Evolutionary conservation across 345 rosid species (phyloP).

Genomic region (Camelina sativa): DNA sequence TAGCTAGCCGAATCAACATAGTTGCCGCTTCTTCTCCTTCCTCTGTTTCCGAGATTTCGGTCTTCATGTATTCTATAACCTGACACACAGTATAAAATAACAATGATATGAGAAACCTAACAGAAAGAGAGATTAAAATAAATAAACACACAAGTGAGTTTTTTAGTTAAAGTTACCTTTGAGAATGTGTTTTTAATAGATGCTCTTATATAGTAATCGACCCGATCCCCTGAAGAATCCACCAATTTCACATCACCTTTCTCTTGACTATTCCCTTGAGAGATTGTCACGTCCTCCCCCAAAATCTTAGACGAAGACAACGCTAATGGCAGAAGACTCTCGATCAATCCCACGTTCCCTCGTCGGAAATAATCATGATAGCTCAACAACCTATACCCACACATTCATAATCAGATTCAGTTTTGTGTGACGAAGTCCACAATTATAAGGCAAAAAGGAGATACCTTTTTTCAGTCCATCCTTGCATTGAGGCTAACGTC

Average conservation of each 20-base stretch:
- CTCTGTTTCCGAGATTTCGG: conserved; percentile 38
- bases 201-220: conserved; percentile 70
- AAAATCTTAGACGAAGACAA: conserved; percentile 64
- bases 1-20: conserved; percentile 63
- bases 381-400: conserved; percentile 49
- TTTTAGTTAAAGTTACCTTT: conserved; percentile 49
- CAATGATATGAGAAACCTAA: neutral
- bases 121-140: neutral
- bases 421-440: neutral
- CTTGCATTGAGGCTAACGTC: conserved; percentile 66
- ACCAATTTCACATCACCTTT: conserved; percentile 51
- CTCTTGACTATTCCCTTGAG: conserved; percentile 44
- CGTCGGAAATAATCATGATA: conserved; percentile 74
- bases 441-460: neutral
- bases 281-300: conserved; percentile 62
- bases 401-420: neutral
- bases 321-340: conserved; percentile 69
- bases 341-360: conserved; percentile 59
- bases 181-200: conserved; percentile 68
- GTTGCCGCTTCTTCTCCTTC: conserved; percentile 62
- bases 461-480: conserved; percentile 74
- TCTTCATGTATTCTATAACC: conserved; percentile 57
- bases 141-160: neutral
- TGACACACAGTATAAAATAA: conserved; percentile 20
- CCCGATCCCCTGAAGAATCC: conserved; percentile 61